These are phyloP conservation scores for Colletotrichum paranaense DNA, from an alignment of 2,329 filamentous ascomycete genomes.

Conservation along the genomic window DNA sequence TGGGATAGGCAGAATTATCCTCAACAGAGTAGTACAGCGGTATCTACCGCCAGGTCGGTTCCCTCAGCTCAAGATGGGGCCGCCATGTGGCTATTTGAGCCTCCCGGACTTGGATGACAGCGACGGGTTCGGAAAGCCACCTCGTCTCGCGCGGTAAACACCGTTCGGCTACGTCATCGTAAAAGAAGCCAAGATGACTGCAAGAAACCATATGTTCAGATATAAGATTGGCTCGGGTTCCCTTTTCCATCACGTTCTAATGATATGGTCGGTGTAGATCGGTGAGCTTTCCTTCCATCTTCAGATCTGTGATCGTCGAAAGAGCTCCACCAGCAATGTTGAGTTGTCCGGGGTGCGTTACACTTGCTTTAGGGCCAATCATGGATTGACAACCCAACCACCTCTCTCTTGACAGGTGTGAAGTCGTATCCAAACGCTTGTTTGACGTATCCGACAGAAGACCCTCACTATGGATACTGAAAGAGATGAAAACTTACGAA, in stretches of 20 bases:
- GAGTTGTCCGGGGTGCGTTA: conserved; percentile 18
- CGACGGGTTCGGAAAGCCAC: not conserved
- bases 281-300: not conserved
- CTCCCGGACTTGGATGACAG: not conserved
- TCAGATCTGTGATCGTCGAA: not conserved
- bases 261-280: conserved; percentile 5
- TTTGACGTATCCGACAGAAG: not conserved
- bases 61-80: not conserved
- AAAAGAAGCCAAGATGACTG: not conserved
- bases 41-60: not conserved
- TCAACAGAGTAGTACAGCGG: not conserved
- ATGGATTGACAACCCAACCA: conserved; percentile 10
- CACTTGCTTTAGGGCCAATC: conserved; percentile 17
- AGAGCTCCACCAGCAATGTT: conserved; percentile 2
- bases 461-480: not conserved
- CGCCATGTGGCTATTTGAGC: not conserved
- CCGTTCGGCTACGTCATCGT: not conserved
- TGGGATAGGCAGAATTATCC: not conserved
- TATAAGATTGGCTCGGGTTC: not conserved
- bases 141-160: not conserved
- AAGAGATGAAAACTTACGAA: not conserved
- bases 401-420: not conserved
- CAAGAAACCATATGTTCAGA: not conserved
- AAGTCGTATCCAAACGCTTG: conserved; percentile 13
- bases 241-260: not conserved